Evolutionary conservation across 2,329 filamentous ascomycete genomes (phyloP), one percentile per base, ranked within the genome.

Genomic region (Ascochyta pisi): DNA sequence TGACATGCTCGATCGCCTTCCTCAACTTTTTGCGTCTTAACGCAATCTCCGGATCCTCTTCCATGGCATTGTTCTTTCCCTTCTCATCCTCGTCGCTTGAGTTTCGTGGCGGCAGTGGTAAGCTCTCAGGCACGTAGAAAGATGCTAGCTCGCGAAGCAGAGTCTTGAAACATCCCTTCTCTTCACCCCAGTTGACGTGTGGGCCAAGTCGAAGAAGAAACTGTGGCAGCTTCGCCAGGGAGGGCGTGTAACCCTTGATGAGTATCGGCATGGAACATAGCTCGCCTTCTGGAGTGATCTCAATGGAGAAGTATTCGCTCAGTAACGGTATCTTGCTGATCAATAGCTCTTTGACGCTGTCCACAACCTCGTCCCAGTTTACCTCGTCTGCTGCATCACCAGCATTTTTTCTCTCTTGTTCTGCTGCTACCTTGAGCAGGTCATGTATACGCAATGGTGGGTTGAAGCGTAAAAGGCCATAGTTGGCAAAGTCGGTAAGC

Each of bases 401-500:
- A 61, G 67, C 60, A n/a, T 66, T 78, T n/a, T 77, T 76, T 68
- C 86, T 86, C 71, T 96, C 91, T 29, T 86, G 79, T 41, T 90
- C 84, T 1, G 88, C 91, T 1, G 87, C 94, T 38, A 96, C 84
- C 12, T 79, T 78, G 13, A 99, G 82, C 6, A 98, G 76, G 53
- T 90, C 86, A 4, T 82, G 78, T 5, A 99, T 78, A 54, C 86
- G 82, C 1, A 97, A 83, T 0, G 92, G 84, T 2, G 92, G 90
- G 44, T 87, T 85, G 67, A 99, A 92, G 10, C 85, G 86, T 55
- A 99, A 92, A 22, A 82, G 76, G 3, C 95, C 95, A 69, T 96
- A 97, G 73, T 99, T 99, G 1, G 90, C 92, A 76, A 99, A 99
- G 70, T 99, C 92, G 0, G 92, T 96, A 33, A 99, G 83, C 0